phyloP scores from a whole-genome alignment of 441 rosid genomes.

The Hypseocharis bilobata region DNA sequence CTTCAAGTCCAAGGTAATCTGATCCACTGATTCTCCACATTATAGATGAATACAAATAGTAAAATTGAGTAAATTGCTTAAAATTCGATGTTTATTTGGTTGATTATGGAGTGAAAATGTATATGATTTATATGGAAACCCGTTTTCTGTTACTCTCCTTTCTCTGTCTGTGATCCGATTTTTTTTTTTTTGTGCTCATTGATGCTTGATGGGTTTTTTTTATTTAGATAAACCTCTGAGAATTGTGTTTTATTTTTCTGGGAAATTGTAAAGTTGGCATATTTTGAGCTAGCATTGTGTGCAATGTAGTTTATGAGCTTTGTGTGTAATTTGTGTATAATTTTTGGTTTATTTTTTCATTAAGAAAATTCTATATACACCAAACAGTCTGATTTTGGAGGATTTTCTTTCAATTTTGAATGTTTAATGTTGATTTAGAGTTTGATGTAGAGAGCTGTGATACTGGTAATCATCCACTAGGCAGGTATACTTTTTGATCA shows the following conservation, averaged over 20 bases:
- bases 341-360: background rate
- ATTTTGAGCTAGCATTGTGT: background rate
- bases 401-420: background rate
- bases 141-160: background rate
- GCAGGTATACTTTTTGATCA: background rate
- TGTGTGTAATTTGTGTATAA: background rate
- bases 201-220: background rate
- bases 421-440: background rate
- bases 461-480: background rate
- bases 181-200: background rate
- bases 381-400: background rate
- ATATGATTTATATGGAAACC: background rate
- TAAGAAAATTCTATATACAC: background rate
- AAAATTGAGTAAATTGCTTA: background rate
- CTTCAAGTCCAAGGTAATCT: conserved; percentile 83
- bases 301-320: background rate
- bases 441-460: background rate
- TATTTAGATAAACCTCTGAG: background rate
- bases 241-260: background rate
- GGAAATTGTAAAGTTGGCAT: background rate
- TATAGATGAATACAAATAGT: background rate
- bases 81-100: background rate
- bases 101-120: background rate
- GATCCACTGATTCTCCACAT: background rate
- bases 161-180: background rate